Evolutionary conservation across 1,284 basidiomycete genomes (phyloP), one percentile per base, ranked within the genome.

Genomic region (Heterobasidion annosum): DNA sequence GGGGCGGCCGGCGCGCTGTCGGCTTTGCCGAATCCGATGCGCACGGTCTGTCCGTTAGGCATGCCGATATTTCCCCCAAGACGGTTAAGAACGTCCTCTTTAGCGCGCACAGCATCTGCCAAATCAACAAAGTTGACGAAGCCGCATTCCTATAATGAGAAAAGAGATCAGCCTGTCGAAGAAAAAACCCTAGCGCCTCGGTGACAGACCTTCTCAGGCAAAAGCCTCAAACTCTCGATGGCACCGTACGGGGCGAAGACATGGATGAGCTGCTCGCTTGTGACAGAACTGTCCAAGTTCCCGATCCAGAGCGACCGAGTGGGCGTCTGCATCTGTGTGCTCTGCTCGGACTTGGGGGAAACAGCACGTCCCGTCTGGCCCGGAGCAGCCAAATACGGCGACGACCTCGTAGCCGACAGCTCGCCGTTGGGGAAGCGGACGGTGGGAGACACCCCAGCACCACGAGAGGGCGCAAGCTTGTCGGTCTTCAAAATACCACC

Each of bases 71-170:
- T 91, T 4, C 95, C 95, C 42, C 92, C 92, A 42, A 98, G 82
- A 34, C 95, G 86, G 65, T 95, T 97, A 52, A 97, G 77, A 16
- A 98, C 92, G 67, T 99, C 97, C 44, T 99, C 96, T 65, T 96
- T 93, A 6, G 96, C 96, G 55, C 91, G 86, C 57, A 98, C 86
- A 16, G 96, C 97, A 69, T 98, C 96, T 1, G 83, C 80, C 65
- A 93, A 87, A 62, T 97, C 95, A 54, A 97, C 91, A 67, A 96
- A 99, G 70, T 99, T 99, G 69, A 99, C 94, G 68, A 99, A 99
- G 8, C 95, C 96, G 67, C 97, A 99, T 67, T 96, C 94, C 93
- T 96, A 52, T 52, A 58, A 34, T 9, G 16, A 48, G 34, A 58
- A 51, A 59, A 57, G 53, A 43, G 48, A 18, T 25, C 25, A 25